These are phyloP conservation scores for Fusarium sp. DNA, from an alignment of 2,329 filamentous ascomycete species.

Conservation along the genomic window DNA sequence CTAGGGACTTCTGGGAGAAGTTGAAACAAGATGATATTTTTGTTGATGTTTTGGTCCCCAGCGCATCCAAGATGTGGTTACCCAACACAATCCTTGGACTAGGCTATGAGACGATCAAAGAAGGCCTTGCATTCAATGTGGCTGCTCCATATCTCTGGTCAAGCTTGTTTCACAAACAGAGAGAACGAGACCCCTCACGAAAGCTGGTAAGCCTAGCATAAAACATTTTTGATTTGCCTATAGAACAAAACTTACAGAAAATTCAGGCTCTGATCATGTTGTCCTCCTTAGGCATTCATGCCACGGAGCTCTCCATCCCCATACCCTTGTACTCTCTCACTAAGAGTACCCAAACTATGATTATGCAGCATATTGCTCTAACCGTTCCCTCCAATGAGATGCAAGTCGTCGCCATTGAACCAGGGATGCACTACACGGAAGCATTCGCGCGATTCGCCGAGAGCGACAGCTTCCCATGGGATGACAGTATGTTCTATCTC, in stretches of 20 bases:
- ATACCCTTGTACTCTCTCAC: conserved; percentile 54
- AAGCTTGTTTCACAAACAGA: conserved; percentile 8
- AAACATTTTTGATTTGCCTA: accelerated
- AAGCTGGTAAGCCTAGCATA: conserved; percentile 1
- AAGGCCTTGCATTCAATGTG: conserved; percentile 2
- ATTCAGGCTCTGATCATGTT: conserved; percentile 4
- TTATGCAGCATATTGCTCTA: conserved; percentile 58
- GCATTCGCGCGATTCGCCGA: conserved; percentile 8
- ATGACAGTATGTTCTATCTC: conserved; percentile 8
- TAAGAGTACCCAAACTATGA: conserved; percentile 55
- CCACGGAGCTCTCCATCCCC: background rate
- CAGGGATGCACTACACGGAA: conserved; percentile 15
- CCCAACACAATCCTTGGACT: conserved; percentile 17
- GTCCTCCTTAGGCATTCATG: conserved; percentile 1
- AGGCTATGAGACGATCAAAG: conserved; percentile 6
- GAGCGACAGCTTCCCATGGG: conserved; percentile 14
- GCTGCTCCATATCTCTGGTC: conserved; percentile 8
- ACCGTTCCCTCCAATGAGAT: conserved; percentile 49
- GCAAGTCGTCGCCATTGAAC: conserved; percentile 48
- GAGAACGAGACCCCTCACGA: background rate
- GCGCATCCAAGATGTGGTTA: conserved; percentile 40
- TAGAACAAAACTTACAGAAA: accelerated
- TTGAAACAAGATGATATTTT: conserved; percentile 30
- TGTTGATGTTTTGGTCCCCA: conserved; percentile 52
- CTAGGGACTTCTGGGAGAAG: conserved; percentile 50